Percentiles rank a stretch among this genome's conserved stretches.
Conservation (phyloP, 1,284 basidiomycete genomes). For the Somion occarium region DNA sequence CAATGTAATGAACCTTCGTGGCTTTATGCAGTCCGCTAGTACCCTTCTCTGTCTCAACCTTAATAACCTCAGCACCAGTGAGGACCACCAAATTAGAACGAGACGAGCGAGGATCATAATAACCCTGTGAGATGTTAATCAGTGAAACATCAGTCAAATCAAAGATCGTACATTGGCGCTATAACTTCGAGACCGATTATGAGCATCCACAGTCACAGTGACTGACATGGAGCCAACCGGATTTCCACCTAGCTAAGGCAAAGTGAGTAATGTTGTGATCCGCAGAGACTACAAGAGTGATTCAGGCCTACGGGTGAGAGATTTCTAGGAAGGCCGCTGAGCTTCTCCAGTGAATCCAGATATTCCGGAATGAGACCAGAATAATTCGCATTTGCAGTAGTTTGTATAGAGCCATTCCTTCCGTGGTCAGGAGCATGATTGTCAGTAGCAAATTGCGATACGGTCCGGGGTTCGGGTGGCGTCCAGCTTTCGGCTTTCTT, state of each 20-base stretch:
- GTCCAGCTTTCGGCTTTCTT: constrained; percentile 4
- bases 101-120: constrained; percentile 4
- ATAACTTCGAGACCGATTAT: background rate
- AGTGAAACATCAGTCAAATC: background rate
- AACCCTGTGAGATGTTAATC: constrained; percentile 3
- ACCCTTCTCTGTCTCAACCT: background rate
- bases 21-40: background rate
- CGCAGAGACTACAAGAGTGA: background rate
- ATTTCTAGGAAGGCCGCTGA: background rate
- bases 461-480: background rate
- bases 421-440: constrained; percentile 1
- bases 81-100: background rate
- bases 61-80: background rate
- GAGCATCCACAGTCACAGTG: background rate
- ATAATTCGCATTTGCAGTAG: background rate
- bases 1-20: background rate
- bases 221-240: background rate
- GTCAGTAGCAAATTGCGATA: background rate
- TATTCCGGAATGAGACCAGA: background rate
- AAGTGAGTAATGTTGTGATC: background rate
- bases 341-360: background rate
- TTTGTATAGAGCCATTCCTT: background rate
- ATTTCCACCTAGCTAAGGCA: background rate
- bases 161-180: background rate
- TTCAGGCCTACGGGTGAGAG: background rate